Conservation (phyloP, 2,329 filamentous ascomycete genomes). For the Fusarium sp. region DNA sequence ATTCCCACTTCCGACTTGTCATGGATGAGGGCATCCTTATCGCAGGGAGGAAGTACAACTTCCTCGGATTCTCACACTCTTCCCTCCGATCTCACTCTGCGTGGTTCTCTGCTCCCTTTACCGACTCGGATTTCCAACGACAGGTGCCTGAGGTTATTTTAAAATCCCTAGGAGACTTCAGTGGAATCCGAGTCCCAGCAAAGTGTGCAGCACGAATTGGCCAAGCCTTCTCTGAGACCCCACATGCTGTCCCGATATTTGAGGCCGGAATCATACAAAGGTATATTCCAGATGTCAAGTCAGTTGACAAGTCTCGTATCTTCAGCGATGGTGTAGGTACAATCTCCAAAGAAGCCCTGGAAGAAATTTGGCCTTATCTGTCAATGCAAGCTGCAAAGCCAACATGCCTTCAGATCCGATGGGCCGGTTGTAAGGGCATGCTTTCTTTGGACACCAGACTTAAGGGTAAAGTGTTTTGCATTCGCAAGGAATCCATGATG, state of each 20-base stretch:
- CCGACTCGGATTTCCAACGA: conserved; percentile 49
- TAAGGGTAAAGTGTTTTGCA: conserved; percentile 66
- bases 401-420: conserved; percentile 81
- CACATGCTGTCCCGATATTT: conserved; percentile 68
- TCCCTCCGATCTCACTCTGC: conserved; percentile 78
- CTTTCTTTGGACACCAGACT: conserved; percentile 76
- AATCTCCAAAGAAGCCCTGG: conserved; percentile 71
- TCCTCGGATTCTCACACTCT: conserved; percentile 84
- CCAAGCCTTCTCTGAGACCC: conserved; percentile 81
- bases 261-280: conserved; percentile 52
- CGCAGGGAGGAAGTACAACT: conserved; percentile 72
- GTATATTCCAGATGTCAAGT: conserved; percentile 66
- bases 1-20: conserved; percentile 70
- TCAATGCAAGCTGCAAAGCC: conserved; percentile 63
- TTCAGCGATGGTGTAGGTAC: conserved; percentile 88
- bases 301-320: conserved; percentile 61
- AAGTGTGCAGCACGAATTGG: conserved; percentile 71
- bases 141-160: conserved; percentile 61
- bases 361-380: conserved; percentile 70
- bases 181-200: conserved; percentile 64
- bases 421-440: conserved; percentile 82
- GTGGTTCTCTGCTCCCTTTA: conserved; percentile 70
- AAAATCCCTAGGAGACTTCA: conserved; percentile 64
- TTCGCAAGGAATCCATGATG: conserved; percentile 79
- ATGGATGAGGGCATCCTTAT: conserved; percentile 72